Base-by-base conservation (phyloP, 2,329 filamentous ascomycete genomes). In the Zarea fungicola region DNA sequence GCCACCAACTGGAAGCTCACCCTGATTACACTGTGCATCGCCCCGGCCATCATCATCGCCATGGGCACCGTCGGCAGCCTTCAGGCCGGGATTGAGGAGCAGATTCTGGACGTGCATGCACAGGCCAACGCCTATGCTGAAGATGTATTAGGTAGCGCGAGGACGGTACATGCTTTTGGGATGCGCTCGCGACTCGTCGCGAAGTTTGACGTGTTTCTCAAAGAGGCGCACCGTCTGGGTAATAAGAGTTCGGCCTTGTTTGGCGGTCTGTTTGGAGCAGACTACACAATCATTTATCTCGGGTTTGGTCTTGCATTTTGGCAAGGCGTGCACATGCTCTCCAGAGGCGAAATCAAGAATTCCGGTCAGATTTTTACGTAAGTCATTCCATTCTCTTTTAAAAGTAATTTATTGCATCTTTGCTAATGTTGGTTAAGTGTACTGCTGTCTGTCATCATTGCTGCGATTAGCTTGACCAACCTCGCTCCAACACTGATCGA, bases 261-360 rank as follows among this genome's bases (percentile, higher is more conserved):
- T 39, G 70, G 66, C 6, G 52, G 68, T 11, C 55, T 73, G 45
- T 72, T 71, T 53, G 65, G 63, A 2, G 56, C 54, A 4, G 64
- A 70, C 52, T 73, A 70, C 45, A 64, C 63, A 40, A 63, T 71
- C 49, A 67, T 73, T 39, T 72, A 71, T 32, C 58, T 65, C 2
- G 70, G 69, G 9, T 71, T 70, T 39, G 68, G 64, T 2, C 61
- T 74, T 6, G 67, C 68, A 7, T 74, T 74, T 45, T 74, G 71
- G 71, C 70, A 73, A 49, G 71, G 71, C 8, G 56, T 72, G 29
- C 59, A 57, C 23, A 65, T 73, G 60, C 58, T 65, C 14, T 56
- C 61, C 9, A 57, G 56, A 1, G 68, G 68, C 11, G 65, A 71
- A 46, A 66, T 74, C 22, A 32, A 53, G 1, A 56, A 63, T 7